phyloP scores from a whole-genome alignment of 768 basidiomycete species.

The Pisolithus orientalis region DNA sequence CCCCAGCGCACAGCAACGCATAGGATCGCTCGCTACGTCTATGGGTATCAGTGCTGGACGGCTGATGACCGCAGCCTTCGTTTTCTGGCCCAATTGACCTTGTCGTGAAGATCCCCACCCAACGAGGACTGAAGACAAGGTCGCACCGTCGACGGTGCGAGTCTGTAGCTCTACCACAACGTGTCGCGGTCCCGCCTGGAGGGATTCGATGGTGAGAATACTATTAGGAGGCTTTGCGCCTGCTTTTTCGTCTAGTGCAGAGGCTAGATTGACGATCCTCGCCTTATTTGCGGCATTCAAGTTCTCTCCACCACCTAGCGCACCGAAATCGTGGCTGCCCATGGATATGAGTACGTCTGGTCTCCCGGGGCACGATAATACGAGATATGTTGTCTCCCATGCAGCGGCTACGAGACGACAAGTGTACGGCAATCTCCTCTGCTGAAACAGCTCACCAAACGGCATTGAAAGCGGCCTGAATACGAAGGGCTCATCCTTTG shows the following conservation, averaged over 20 bases:
- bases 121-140: conserved; percentile 31
- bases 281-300: conserved; percentile 6
- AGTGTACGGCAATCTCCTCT: conserved; percentile 33
- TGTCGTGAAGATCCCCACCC: conserved; percentile 88
- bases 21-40: conserved; percentile 22
- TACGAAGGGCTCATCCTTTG: conserved; percentile 18
- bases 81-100: conserved; percentile 64
- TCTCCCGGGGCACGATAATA: conserved; percentile 38
- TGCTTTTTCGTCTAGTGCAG: conserved; percentile 31
- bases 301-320: conserved; percentile 53
- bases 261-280: conserved; percentile 9
- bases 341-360: conserved; percentile 64
- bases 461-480: conserved; percentile 47
- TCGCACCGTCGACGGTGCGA: conserved; percentile 14
- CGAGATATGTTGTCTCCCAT: conserved; percentile 84
- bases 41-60: conserved; percentile 31
- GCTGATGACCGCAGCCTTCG: conserved; percentile 3
- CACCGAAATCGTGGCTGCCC: conserved; percentile 82
- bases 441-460: conserved; percentile 21
- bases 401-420: conserved; percentile 51
- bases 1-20: conserved; percentile 36
- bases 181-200: conserved; percentile 70
- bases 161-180: conserved; percentile 43
- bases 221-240: conserved; percentile 19
- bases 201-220: conserved; percentile 31